Conservation (phyloP, 106 monocot species). For the Phalaenopsis aphrodite region DNA sequence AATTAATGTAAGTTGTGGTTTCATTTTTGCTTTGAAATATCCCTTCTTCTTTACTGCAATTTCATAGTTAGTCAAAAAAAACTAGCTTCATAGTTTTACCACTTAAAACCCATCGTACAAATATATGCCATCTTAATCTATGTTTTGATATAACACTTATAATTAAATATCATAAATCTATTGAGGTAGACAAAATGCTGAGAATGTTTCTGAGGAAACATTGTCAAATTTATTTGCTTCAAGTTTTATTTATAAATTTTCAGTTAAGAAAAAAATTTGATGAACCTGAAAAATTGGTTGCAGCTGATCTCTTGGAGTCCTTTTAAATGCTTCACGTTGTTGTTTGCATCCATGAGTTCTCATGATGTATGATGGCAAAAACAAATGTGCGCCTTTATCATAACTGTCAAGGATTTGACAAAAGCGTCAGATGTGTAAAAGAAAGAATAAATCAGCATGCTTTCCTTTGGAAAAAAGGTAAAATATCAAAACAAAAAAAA, state of each 20-base stretch:
- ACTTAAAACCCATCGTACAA: background rate
- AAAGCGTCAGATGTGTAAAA: background rate
- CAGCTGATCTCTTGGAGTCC: constrained; percentile 56
- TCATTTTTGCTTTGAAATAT: background rate
- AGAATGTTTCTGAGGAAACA: background rate
- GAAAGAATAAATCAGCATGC: background rate
- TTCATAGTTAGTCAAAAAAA: background rate
- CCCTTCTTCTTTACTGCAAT: background rate
- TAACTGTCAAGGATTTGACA: constrained; percentile 33
- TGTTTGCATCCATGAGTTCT: constrained; percentile 75
- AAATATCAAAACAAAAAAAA: background rate
- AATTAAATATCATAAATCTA: background rate
- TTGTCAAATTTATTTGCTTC: background rate
- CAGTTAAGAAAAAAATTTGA: constrained; percentile 8
- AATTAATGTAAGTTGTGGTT: background rate
- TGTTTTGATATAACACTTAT: background rate
- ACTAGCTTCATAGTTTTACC: background rate
- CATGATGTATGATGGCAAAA: constrained; percentile 77
- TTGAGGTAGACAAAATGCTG: background rate
- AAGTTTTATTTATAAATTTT: background rate
- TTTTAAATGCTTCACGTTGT: constrained; percentile 67
- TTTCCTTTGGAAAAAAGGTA: background rate
- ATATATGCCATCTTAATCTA: background rate
- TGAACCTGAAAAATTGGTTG: constrained; percentile 63
- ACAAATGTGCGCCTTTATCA: constrained; percentile 79